Base-by-base conservation (phyloP, 768 basidiomycete species). In the Suillus subalutaceus region DNA sequence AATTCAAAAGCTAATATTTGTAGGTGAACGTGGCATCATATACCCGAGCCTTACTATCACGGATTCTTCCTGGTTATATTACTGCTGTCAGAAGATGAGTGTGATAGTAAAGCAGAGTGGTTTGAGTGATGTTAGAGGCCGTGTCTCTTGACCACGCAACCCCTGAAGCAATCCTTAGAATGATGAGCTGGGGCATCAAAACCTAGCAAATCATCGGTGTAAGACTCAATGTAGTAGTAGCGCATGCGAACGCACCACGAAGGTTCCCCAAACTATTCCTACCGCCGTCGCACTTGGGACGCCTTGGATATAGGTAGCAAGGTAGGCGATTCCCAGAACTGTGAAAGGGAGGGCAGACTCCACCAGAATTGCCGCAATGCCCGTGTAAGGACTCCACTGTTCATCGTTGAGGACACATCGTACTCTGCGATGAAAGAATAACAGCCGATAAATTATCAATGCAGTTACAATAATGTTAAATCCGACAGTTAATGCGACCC, bases 291-390 rank as follows among this genome's bases (percentile, higher is more conserved):
- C 40, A 44, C 38, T 58, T 26, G 41, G n/a, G 18, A 26, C 30
- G 9, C 44, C 43, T 30, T 43, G 43, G 30, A 38, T 58, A 26
- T 40, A 58, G 12, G 64, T 63, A 26, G 9, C 57, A 26, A 65
- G 40, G 58, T 61, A 60, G 20, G 18, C 41, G 13, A 65, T 65
- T 1, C 64, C 64, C 20, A 48, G 23, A 26, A 65, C n/a, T 9
- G 57, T 58, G 43, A 61, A 65, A 18, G 64, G 60, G 6, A 65
- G 55, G 18, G 59, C 58, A 10, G 64, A 65, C 48, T 65, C 58
- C 4, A 65, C 41, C 23, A 65, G 18, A n/a, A 65, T 65, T 6
- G 57, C 37, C 16, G n/a, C 41, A 35, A n/a, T 48, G 6, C 64
- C 50, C 1, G 50, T 46, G 40, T 65, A 65, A n/a, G 6, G 2